phyloP scores from a whole-genome alignment of 768 basidiomycete species.

The Favolaschia claudopus region DNA sequence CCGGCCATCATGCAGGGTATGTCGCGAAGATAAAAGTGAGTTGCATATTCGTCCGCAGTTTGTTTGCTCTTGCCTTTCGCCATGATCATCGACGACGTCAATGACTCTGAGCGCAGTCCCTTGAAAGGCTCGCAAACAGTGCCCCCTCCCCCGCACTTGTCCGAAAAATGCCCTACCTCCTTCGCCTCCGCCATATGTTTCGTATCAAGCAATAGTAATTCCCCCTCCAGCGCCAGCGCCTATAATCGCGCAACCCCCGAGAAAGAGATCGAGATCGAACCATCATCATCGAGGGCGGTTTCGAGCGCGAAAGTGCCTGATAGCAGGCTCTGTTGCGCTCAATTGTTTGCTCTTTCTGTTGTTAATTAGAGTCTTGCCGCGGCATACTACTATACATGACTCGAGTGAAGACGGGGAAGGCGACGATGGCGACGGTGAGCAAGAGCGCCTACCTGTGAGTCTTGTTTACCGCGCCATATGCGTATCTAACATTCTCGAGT shows the following conservation, averaged over 20 bases:
- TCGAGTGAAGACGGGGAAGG: background rate
- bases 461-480: background rate
- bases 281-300: background rate
- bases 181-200: constrained; percentile 24
- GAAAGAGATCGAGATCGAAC: background rate
- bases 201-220: constrained; percentile 21
- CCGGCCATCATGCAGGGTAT: too few relatives aligned
- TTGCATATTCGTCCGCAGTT: too few relatives aligned
- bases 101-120: constrained; percentile 3
- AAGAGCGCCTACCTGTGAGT: background rate
- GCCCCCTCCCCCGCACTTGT: background rate
- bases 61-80: background rate
- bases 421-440: background rate
- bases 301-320: constrained; percentile 7
- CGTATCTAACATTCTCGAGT: background rate
- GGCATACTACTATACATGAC: background rate
- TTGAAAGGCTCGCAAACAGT: background rate
- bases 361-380: background rate
- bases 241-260: background rate
- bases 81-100: constrained; percentile 25
- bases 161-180: background rate
- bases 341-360: constrained; percentile 20
- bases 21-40: too few relatives aligned
- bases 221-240: constrained; percentile 4
- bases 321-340: constrained; percentile 7